A percentile compares a stretch with the other conserved stretches of the same genome.
Evolutionary conservation across 2,329 filamentous ascomycete species (phyloP).

Genomic region (Thelonectria discophora): DNA sequence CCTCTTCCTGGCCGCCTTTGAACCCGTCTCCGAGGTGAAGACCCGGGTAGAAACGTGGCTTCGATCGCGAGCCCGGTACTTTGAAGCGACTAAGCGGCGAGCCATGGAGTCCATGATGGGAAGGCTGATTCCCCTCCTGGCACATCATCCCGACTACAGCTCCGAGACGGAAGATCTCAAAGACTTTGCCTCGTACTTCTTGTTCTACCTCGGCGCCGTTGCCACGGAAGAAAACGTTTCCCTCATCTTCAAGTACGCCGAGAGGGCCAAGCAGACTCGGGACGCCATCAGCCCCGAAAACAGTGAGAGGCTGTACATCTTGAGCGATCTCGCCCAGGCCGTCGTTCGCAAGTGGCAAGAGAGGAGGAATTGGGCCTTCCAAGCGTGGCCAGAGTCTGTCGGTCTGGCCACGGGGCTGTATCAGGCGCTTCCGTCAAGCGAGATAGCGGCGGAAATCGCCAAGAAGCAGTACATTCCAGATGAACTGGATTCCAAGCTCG

Average conservation of each 20-base stretch:
- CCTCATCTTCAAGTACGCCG: conserved; percentile 89
- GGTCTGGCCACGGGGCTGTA: conserved; percentile 84
- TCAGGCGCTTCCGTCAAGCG: conserved; percentile 76
- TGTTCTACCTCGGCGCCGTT: conserved; percentile 86
- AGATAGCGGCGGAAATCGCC: conserved; percentile 83
- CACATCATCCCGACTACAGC: conserved; percentile 92
- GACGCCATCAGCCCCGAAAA: conserved; percentile 76
- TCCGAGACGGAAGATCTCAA: conserved; percentile 71
- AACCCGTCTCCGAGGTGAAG: conserved; percentile 79
- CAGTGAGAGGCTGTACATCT: conserved; percentile 81
- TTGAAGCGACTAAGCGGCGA: conserved; percentile 64
- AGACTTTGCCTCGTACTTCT: conserved; percentile 86
- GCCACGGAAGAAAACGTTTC: conserved; percentile 88
- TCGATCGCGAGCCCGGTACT: conserved; percentile 77
- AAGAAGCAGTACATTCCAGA: conserved; percentile 86
- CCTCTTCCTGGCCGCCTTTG: conserved; percentile 90
- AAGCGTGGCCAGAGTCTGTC: conserved; percentile 83
- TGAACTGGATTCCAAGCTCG: conserved; percentile 77
- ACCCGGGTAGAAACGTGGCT: conserved; percentile 87
- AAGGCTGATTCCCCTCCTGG: conserved; percentile 84
- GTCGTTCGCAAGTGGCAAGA: conserved; percentile 89
- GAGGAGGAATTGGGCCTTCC: conserved; percentile 83
- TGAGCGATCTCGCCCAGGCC: conserved; percentile 87
- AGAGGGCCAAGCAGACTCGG: conserved; percentile 88
- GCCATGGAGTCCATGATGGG: conserved; percentile 84